A percentile compares a stretch with the other conserved stretches of the same genome.
These are phyloP conservation scores for Fusarium sambucinum DNA, from an alignment of 2,329 filamentous ascomycete species.

Conservation along the genomic window DNA sequence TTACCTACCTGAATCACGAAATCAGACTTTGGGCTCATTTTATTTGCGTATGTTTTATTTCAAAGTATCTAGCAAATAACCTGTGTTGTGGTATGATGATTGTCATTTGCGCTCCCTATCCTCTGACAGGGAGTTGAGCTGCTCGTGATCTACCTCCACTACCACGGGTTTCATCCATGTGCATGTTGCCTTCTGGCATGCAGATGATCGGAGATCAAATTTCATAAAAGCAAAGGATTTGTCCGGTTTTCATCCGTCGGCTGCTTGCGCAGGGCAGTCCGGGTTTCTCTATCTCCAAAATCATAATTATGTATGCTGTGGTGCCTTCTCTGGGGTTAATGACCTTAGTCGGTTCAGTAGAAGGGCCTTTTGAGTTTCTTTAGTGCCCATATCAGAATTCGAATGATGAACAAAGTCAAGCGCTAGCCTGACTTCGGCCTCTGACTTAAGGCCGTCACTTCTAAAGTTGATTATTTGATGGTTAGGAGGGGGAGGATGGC, in stretches of 20 bases:
- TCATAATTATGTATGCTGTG: slow-evolving; percentile 16
- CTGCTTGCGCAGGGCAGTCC: slow-evolving; percentile 24
- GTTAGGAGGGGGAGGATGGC: slow-evolving; percentile 6
- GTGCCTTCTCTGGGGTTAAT: slow-evolving; percentile 23
- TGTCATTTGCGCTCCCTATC: slow-evolving; percentile 17
- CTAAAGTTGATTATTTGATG: slow-evolving; percentile 23
- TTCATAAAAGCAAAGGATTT: slow-evolving; percentile 17
- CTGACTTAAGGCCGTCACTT: slow-evolving; percentile 65
- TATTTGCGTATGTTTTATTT: slow-evolving; percentile 24
- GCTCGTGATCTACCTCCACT: slow-evolving; percentile 2
- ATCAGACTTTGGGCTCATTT: not conserved
- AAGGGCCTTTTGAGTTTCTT: slow-evolving; percentile 35
- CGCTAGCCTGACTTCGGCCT: slow-evolving; percentile 73
- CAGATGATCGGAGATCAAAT: slow-evolving; percentile 25
- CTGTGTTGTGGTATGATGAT: slow-evolving; percentile 14
- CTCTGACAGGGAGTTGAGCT: slow-evolving; percentile 9
- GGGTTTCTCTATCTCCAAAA: slow-evolving; percentile 23
- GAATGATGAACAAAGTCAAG: slow-evolving; percentile 68
- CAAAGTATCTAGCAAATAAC: slow-evolving; percentile 16
- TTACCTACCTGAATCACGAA: not conserved
- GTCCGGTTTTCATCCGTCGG: slow-evolving; percentile 11
- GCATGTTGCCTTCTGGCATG: slow-evolving; percentile 21
- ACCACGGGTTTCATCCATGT: not conserved
- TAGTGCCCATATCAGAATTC: slow-evolving; percentile 34
- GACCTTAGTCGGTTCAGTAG: slow-evolving; percentile 41